These are phyloP conservation scores for Picea sitchensis DNA, from an alignment of 75 land plant genomes.

Conservation along the genomic window DNA sequence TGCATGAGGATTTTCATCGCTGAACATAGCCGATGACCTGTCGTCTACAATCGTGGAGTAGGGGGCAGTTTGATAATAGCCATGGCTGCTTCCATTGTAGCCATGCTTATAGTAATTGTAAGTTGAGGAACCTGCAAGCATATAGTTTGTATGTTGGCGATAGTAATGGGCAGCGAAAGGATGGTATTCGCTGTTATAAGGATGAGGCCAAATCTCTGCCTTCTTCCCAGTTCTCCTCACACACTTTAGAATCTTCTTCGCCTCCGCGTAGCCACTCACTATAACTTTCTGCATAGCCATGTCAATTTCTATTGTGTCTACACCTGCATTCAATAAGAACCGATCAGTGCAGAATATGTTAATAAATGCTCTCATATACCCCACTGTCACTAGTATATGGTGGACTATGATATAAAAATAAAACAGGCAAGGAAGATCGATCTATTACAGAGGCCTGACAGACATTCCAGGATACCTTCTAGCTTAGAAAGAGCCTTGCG, in stretches of 20 bases:
- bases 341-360: neutral
- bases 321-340: slow-evolving; percentile 5
- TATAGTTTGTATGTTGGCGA: neutral
- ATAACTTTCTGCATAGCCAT: slow-evolving; percentile 69
- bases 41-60: slow-evolving; percentile 38
- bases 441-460: no score
- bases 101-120: slow-evolving; percentile 66
- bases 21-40: slow-evolving; percentile 53
- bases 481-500: slow-evolving; percentile 42
- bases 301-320: slow-evolving; percentile 20
- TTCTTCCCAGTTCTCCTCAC: slow-evolving; percentile 48
- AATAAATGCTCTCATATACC: no score
- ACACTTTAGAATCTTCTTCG: slow-evolving; percentile 47
- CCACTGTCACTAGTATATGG: no score
- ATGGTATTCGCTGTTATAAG: slow-evolving; percentile 30
- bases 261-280: slow-evolving; percentile 59
- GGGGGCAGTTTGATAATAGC: slow-evolving; percentile 24
- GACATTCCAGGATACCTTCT: slow-evolving; percentile 21
- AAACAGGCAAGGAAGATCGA: no score
- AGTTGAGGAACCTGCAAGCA: slow-evolving; percentile 12
- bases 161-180: slow-evolving; percentile 9
- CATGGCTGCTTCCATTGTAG: slow-evolving; percentile 51
- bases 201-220: slow-evolving; percentile 58
- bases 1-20: slow-evolving; percentile 64
- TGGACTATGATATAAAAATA: no score